Evolutionary conservation across 805 yeast genomes (phyloP), one percentile per base, ranked within the genome.

Genomic region (Candida methanosorbosa): DNA sequence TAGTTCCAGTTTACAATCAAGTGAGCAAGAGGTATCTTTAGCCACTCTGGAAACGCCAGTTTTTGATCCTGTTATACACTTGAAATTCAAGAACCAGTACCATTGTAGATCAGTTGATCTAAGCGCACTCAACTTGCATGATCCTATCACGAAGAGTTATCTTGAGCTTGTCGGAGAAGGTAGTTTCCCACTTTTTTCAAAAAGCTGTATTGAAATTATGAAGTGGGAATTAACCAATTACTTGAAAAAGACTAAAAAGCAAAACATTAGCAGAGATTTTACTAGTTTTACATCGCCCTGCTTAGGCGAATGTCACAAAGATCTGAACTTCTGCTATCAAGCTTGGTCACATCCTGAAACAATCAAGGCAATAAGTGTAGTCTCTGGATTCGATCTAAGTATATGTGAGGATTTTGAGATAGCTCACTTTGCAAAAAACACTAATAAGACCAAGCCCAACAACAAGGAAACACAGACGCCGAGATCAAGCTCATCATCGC

Each of bases 291-390:
- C 41, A 42, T 49, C 66, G 39, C 46, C 66, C 41, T 31, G 51
- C 36, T 37, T 55, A 2, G 17, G 20, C 9, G 44, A 49, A 17
- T 49, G 56, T 28, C 25, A 33, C 35, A 21, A 43, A 50, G n/a
- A 30, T 2, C 50, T 72, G 11, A 78, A 76, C 0, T 75, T 75
- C 44, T 61, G 67, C 2, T 56, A 64, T 45, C 61, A 57, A 15
- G 80, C 80, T 11, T 70, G 78, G 75, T 64, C 64, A 5, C 68
- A 69, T 43, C 71, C 73, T 9, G 59, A 63, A 43, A 69, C 78
- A 2, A 45, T 62, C 39, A 68, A 64, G 27, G 61, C 70, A 27
- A 50, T 75, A 18, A 61, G 66, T 38, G 54, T 48, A 4, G 69
- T 73, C 62, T 71, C 80, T 1, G 78, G 77, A 0, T 69, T 67